A percentile compares a stretch with the other conserved stretches of the same genome.
These are phyloP conservation scores for Pterulicium gracile DNA, from an alignment of 1,284 basidiomycete genomes.

Conservation along the genomic window DNA sequence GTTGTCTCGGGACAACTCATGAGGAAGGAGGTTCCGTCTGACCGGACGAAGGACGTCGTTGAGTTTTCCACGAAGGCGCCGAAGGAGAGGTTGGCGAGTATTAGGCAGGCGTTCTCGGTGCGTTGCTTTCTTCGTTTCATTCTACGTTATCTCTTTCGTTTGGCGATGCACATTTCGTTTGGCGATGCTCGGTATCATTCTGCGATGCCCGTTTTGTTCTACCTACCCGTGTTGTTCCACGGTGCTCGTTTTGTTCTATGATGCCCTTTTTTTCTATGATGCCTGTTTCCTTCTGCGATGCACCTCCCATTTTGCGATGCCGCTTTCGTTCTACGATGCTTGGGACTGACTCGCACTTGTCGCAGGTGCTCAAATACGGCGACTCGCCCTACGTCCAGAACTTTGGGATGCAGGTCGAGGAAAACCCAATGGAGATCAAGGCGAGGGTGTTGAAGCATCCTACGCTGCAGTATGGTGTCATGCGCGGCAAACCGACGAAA, in stretches of 20 bases:
- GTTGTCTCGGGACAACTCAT: conserved; percentile 17
- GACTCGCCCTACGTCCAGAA: conserved; percentile 63
- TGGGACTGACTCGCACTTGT: too few species aligned
- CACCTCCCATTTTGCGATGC: too few species aligned
- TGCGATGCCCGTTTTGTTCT: too few species aligned
- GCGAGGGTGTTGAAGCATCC: conserved; percentile 56
- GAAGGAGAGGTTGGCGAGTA: conserved; percentile 34
- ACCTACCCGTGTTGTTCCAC: too few species aligned
- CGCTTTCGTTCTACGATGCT: too few species aligned
- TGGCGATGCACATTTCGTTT: too few species aligned
- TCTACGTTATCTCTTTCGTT: too few species aligned
- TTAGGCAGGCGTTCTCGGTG: conserved; percentile 34
- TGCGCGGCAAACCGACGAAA: conserved; percentile 38
- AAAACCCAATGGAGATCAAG: conserved; percentile 36
- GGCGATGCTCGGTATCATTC: too few species aligned
- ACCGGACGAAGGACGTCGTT: conserved; percentile 41
- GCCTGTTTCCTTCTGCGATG: too few species aligned
- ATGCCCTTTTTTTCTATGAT: too few species aligned
- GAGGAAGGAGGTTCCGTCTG: conserved; percentile 46
- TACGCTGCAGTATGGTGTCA: conserved; percentile 45
- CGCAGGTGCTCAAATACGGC: conserved; percentile 54
- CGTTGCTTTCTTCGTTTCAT: conserved; percentile 5
- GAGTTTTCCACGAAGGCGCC: conserved; percentile 48
- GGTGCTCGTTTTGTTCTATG: too few species aligned
- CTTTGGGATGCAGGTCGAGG: conserved; percentile 52